phyloP scores from a whole-genome alignment of 495 filamentous ascomycete species.

The Hyaloscypha finlandica region DNA sequence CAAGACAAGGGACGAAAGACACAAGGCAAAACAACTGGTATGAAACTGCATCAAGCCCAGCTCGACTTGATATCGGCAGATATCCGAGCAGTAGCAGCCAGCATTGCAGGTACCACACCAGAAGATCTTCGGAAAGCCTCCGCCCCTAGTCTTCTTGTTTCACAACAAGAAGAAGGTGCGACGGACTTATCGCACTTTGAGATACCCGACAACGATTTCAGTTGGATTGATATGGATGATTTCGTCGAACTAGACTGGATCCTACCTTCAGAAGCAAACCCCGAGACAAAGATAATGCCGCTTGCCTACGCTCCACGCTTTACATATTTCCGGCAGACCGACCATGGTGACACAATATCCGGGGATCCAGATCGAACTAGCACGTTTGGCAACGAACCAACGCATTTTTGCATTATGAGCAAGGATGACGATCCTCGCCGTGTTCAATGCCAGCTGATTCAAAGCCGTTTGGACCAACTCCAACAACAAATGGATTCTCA shows the following conservation, averaged over 20 bases:
- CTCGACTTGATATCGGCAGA: slow-evolving; percentile 91
- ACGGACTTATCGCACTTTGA: slow-evolving; percentile 84
- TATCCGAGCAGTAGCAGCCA: slow-evolving; percentile 90
- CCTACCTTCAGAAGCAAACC: slow-evolving; percentile 84
- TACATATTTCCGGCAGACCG: slow-evolving; percentile 97
- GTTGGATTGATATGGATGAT: slow-evolving; percentile 99
- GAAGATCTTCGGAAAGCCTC: slow-evolving; percentile 72
- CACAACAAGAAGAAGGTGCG: slow-evolving; percentile 48
- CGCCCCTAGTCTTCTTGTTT: slow-evolving; percentile 43
- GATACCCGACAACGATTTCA: slow-evolving; percentile 90
- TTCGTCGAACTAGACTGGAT: slow-evolving; percentile 98
- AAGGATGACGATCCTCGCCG: slow-evolving; percentile 87
- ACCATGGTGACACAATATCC: slow-evolving; percentile 71
- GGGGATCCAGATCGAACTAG: slow-evolving; percentile 73
- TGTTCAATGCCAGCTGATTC: slow-evolving; percentile 84
- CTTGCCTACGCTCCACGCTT: slow-evolving; percentile 90
- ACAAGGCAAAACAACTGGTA: slow-evolving; percentile 78
- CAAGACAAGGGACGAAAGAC: slow-evolving; percentile 70
- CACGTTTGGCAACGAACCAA: slow-evolving; percentile 87
- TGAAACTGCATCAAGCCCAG: slow-evolving; percentile 93
- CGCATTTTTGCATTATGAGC: slow-evolving; percentile 94
- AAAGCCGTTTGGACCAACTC: slow-evolving; percentile 75
- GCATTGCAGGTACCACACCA: slow-evolving; percentile 73
- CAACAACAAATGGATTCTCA: slow-evolving; percentile 76
- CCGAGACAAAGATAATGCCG: slow-evolving; percentile 89